phyloP scores from a whole-genome alignment of 1,284 basidiomycete species.

The Ustilago nuda region DNA sequence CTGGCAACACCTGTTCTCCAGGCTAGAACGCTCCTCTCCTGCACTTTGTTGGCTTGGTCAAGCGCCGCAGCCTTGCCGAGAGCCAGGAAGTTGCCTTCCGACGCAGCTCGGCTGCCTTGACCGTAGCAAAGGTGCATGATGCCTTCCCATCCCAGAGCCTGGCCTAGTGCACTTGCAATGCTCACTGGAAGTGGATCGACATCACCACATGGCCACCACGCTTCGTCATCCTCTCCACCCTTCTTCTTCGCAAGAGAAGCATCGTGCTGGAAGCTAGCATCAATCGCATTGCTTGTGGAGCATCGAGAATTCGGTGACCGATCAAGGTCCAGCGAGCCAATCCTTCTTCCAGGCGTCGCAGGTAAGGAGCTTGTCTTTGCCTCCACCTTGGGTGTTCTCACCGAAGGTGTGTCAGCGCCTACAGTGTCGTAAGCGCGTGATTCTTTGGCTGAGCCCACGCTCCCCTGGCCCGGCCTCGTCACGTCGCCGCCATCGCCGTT shows the following conservation, averaged over 20 bases:
- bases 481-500: conserved; percentile 13
- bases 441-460: conserved; percentile 7
- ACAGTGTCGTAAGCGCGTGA: conserved; percentile 16
- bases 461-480: conserved; percentile 22
- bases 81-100: conserved; percentile 43
- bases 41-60: conserved; percentile 41
- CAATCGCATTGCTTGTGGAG: conserved; percentile 34
- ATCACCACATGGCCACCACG: conserved; percentile 59
- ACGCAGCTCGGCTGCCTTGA: conserved; percentile 46
- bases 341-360: conserved; percentile 29
- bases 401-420: conserved; percentile 30
- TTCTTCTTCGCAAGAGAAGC: conserved; percentile 25
- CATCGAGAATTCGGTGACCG: conserved; percentile 23
- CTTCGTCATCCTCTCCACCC: conserved; percentile 36
- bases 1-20: conserved; percentile 57
- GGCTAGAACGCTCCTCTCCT: conserved; percentile 49
- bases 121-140: conserved; percentile 67
- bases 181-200: conserved; percentile 60
- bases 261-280: conserved; percentile 41
- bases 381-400: conserved; percentile 33
- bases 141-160: conserved; percentile 66
- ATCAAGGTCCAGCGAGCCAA: conserved; percentile 43
- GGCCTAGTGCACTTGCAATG: conserved; percentile 53
- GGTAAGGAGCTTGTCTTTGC: conserved; percentile 29
- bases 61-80: conserved; percentile 62